These are phyloP conservation scores for Pigoraptor vietnamica DNA, from an alignment of 78 protist genomes.

Conservation along the genomic window DNA sequence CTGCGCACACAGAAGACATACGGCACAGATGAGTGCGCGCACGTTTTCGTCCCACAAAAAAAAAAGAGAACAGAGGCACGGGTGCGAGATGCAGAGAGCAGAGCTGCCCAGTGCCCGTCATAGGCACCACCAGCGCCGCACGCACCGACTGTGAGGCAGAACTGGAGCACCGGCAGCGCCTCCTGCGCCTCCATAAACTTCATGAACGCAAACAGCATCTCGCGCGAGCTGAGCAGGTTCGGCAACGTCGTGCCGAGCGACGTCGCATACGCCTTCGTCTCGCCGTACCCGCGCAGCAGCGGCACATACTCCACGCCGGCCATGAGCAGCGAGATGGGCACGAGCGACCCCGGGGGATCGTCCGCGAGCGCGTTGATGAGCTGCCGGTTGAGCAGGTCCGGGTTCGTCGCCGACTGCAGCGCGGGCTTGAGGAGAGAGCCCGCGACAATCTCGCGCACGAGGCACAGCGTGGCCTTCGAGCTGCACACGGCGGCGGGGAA, in stretches of 20 bases:
- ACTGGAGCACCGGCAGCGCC: background rate
- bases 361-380: background rate
- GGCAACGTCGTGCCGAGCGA: background rate
- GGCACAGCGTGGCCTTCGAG: background rate
- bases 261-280: background rate
- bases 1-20: background rate
- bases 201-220: background rate
- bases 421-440: background rate
- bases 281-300: background rate
- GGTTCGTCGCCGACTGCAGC: background rate
- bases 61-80: no score
- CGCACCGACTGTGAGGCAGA: background rate
- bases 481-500: background rate
- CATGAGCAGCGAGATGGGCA: background rate
- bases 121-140: no score
- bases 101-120: no score
- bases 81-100: no score
- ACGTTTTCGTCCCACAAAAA: no score
- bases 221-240: background rate
- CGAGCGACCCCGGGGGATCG: background rate
- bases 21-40: background rate
- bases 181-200: background rate
- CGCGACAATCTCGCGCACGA: background rate
- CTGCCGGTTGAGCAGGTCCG: background rate
- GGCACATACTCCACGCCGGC: background rate